These are phyloP conservation scores for Fusarium sp. DNA, from an alignment of 2,329 filamentous ascomycete species.

Conservation along the genomic window DNA sequence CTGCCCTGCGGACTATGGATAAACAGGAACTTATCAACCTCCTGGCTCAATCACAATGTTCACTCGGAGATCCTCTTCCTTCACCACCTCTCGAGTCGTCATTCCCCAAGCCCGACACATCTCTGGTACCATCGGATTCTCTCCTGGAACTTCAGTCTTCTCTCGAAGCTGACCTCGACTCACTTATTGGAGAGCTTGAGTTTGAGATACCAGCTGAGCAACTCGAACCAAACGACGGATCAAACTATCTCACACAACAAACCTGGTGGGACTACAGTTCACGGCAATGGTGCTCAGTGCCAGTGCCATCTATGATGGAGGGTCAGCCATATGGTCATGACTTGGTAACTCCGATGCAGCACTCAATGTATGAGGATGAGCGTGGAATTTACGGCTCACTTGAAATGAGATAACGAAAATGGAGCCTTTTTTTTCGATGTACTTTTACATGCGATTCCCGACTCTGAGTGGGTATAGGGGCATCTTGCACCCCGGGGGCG, in stretches of 20 bases:
- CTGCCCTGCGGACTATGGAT: conserved; percentile 65
- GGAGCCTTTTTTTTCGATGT: conserved; percentile 1
- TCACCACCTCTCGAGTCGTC: conserved; percentile 67
- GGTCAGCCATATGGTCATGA: conserved; percentile 28
- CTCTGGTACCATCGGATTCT: conserved; percentile 48
- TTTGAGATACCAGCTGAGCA: conserved; percentile 37
- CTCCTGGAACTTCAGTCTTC: conserved; percentile 37
- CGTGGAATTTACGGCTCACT: conserved; percentile 32
- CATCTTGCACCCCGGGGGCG: conserved; percentile 17
- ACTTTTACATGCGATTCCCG: conserved; percentile 24
- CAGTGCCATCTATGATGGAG: conserved; percentile 26
- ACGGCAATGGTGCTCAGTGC: conserved; percentile 36
- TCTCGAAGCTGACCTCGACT: conserved; percentile 40
- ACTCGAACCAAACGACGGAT: conserved; percentile 21
- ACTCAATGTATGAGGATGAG: conserved; percentile 30
- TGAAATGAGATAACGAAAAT: conserved; percentile 25
- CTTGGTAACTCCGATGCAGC: conserved; percentile 20
- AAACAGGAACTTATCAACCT: conserved; percentile 71
- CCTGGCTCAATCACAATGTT: conserved; percentile 61
- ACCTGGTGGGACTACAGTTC: conserved; percentile 34
- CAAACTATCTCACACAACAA: conserved; percentile 28
- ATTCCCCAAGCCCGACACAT: conserved; percentile 61
- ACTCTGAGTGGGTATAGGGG: conserved; percentile 12
- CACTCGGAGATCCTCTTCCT: conserved; percentile 60
- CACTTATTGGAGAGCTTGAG: conserved; percentile 38